phyloP scores from a whole-genome alignment of 768 basidiomycete genomes.

The Cystobasidiopsis lactophilus region DNA sequence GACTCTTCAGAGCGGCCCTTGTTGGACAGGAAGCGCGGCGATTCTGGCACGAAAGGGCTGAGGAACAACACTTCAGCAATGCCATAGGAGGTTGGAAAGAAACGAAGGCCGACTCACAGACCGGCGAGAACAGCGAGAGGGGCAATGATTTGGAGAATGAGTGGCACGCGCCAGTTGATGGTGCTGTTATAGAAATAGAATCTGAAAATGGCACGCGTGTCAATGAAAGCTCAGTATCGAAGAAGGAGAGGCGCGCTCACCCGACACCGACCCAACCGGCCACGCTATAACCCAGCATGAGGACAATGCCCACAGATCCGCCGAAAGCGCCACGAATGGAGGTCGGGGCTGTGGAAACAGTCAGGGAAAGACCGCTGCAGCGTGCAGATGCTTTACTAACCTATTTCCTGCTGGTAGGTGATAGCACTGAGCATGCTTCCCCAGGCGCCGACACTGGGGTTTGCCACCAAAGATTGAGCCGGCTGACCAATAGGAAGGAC shows the following conservation, averaged over 20 bases:
- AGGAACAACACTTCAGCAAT: no score
- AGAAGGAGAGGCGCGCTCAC: background rate
- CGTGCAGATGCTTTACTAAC: no score
- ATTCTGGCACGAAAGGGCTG: background rate
- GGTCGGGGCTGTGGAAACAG: no score
- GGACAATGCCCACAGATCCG: background rate
- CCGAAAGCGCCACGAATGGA: background rate
- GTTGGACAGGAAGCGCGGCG: background rate
- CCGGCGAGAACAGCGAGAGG: background rate
- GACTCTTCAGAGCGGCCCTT: background rate
- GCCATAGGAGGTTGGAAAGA: no score
- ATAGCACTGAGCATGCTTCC: background rate
- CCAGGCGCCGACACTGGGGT: no score
- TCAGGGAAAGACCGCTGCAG: no score
- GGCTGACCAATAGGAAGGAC: no score
- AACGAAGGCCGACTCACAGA: no score
- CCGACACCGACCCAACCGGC: background rate
- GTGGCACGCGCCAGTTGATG: background rate
- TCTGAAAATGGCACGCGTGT: no score
- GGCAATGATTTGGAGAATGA: background rate
- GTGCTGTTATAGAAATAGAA: no score
- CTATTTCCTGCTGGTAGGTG: background rate
- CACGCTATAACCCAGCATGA: background rate
- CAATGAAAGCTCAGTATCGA: background rate
- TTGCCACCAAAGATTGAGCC: no score